These are phyloP conservation scores for Prototheca wickerhamii DNA, from an alignment of 163 green algal species.

Conservation along the genomic window DNA sequence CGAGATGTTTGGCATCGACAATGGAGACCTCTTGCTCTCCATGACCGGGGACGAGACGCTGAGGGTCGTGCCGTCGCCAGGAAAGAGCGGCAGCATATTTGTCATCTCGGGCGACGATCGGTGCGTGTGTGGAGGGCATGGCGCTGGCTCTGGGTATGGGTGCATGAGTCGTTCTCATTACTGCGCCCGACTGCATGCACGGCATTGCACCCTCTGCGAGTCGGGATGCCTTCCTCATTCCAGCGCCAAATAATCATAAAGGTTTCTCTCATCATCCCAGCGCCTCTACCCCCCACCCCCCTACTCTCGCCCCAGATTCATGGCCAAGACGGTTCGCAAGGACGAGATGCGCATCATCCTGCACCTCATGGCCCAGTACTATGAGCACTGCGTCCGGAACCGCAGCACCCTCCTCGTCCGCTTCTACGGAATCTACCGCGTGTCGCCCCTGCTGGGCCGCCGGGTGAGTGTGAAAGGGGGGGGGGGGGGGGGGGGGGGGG, in stretches of 20 bases:
- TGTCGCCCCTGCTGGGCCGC: constrained; percentile 22
- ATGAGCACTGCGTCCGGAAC: constrained; percentile 11
- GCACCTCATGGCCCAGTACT: constrained; percentile 19
- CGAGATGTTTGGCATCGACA: constrained; percentile 66
- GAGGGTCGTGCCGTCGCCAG: constrained; percentile 67
- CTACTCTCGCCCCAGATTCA: no score
- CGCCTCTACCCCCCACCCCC: no score
- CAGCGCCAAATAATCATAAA: no score
- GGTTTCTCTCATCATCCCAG: no score
- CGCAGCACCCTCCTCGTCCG: constrained; percentile 22
- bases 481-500: no score
- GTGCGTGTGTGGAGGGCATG: no score
- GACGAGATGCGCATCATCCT: constrained; percentile 31
- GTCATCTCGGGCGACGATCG: constrained; percentile 63
- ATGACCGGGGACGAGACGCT: constrained; percentile 66
- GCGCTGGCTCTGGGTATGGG: no score
- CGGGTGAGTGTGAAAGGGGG: constrained; percentile 37
- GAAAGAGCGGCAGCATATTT: constrained; percentile 72
- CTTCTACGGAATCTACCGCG: constrained; percentile 34
- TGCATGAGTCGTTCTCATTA: no score
- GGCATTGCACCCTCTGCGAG: no score
- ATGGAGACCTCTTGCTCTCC: constrained; percentile 80
- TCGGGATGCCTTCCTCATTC: no score
- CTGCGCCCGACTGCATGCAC: no score
- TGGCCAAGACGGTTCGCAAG: constrained; percentile 27